Conservation (phyloP, 345 rosid species). For the Adansonia digitata region DNA sequence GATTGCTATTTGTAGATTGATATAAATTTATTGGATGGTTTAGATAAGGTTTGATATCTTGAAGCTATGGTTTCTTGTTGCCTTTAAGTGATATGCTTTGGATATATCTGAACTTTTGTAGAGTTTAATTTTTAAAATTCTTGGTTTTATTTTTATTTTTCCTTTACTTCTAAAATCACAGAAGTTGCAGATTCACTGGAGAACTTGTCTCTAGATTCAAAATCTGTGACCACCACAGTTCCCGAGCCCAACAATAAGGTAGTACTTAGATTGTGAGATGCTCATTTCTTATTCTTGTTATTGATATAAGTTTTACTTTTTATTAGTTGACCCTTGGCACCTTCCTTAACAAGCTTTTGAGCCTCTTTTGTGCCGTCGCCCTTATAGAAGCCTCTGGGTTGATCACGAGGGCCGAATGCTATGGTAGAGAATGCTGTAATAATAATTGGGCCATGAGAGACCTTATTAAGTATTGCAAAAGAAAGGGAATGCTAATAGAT, state of each 20-base stretch:
- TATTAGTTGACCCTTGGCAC: no score
- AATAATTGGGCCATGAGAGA: no score
- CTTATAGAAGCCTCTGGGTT: no score
- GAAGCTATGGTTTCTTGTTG: neutral
- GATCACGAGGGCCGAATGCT: no score
- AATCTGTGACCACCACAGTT: constrained; percentile 30
- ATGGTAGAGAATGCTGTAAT: no score
- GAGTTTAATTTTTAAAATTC: neutral
- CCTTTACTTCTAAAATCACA: constrained; percentile 34
- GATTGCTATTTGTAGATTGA: neutral
- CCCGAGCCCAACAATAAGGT: constrained; percentile 42
- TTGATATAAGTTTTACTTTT: neutral
- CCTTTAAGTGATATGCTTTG: neutral
- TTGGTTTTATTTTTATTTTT: constrained; percentile 15
- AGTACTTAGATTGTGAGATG: neutral
- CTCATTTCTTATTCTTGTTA: neutral
- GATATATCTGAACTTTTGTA: neutral
- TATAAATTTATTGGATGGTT: neutral
- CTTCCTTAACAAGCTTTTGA: no score
- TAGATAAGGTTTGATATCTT: neutral
- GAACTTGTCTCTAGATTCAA: constrained; percentile 51
- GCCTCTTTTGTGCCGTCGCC: no score
- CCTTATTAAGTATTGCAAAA: no score
- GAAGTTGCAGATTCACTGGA: constrained; percentile 57
- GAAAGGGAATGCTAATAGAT: no score